phyloP scores from a whole-genome alignment of 257 asterid species.

The Cruciata laevipes region DNA sequence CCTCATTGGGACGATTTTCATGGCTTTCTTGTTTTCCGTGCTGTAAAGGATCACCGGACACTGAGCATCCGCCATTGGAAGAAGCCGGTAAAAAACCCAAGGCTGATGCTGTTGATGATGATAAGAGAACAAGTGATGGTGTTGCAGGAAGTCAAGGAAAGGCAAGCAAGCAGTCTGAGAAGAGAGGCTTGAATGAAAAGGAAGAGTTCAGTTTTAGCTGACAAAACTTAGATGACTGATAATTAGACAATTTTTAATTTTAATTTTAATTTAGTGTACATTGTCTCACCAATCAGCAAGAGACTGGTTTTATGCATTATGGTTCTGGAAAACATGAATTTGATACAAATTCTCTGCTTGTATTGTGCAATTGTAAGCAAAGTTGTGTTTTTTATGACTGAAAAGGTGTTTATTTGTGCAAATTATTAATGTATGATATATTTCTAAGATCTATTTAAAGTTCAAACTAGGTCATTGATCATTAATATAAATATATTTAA shows the following conservation, averaged over 20 bases:
- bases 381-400: too few relatives aligned
- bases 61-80: not conserved
- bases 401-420: too few relatives aligned
- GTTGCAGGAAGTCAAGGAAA: not conserved
- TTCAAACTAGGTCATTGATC: too few relatives aligned
- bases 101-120: not conserved
- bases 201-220: not conserved
- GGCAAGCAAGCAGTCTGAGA: not conserved
- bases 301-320: too few relatives aligned
- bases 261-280: not conserved
- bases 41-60: conserved; percentile 2
- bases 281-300: too few relatives aligned
- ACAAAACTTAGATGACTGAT: not conserved
- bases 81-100: not conserved
- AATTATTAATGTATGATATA: too few relatives aligned
- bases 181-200: not conserved
- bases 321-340: not conserved
- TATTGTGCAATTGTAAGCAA: not conserved
- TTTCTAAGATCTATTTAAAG: too few relatives aligned
- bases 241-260: not conserved
- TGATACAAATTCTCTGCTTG: not conserved
- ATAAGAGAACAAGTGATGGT: not conserved
- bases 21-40: conserved; percentile 36
- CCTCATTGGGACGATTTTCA: conserved; percentile 10
- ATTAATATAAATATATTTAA: too few relatives aligned